Percentiles rank a stretch among this genome's conserved stretches.
phyloP scores from a whole-genome alignment of 495 filamentous ascomycete genomes.

The Clavariopsis aquatica region DNA sequence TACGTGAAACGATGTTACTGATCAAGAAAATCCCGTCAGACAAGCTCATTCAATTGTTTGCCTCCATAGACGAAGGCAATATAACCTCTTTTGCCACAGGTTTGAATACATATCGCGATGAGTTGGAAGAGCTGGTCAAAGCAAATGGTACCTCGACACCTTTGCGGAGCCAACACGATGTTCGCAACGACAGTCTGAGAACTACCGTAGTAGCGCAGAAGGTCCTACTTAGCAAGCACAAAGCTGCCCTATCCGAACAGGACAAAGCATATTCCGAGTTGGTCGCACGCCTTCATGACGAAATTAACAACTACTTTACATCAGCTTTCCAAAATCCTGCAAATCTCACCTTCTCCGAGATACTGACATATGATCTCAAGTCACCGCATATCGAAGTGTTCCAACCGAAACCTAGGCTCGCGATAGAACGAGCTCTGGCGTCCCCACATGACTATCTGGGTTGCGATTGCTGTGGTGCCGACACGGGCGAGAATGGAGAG shows the following conservation, averaged over 20 bases:
- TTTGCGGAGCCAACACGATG: slow-evolving; percentile 75
- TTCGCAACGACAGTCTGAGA: slow-evolving; percentile 68
- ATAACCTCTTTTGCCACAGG: not conserved
- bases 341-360: slow-evolving; percentile 71
- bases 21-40: slow-evolving; percentile 41
- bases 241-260: slow-evolving; percentile 69
- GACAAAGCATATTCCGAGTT: slow-evolving; percentile 76
- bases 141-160: slow-evolving; percentile 45
- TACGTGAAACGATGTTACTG: slow-evolving; percentile 34
- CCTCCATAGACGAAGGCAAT: slow-evolving; percentile 2
- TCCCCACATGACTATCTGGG: slow-evolving; percentile 83
- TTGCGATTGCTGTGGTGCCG: slow-evolving; percentile 64
- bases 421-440: slow-evolving; percentile 77
- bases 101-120: slow-evolving; percentile 4
- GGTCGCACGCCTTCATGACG: slow-evolving; percentile 62
- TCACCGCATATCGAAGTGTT: slow-evolving; percentile 81
- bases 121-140: slow-evolving; percentile 22
- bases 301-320: slow-evolving; percentile 58
- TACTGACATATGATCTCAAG: slow-evolving; percentile 80
- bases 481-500: slow-evolving; percentile 40
- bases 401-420: slow-evolving; percentile 72
- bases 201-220: slow-evolving; percentile 87
- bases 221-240: slow-evolving; percentile 80
- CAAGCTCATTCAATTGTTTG: slow-evolving; percentile 29
- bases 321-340: slow-evolving; percentile 58